A percentile compares a stretch with the other conserved stretches of the same genome.
phyloP scores from a whole-genome alignment of 2,329 filamentous ascomycete genomes.

The Colletotrichum plurivorum region DNA sequence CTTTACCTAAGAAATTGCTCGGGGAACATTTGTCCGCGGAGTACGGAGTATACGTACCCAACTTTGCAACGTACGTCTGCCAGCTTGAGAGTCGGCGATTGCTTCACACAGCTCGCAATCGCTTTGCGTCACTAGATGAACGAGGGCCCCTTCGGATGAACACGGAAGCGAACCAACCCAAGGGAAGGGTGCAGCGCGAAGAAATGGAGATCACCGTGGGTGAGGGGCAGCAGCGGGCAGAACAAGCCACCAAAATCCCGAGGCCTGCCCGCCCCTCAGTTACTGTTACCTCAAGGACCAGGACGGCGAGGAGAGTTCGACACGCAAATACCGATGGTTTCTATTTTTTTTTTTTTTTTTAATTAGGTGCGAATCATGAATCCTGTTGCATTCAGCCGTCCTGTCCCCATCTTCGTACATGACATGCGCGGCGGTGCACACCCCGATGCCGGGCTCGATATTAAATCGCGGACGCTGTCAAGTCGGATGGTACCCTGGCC shows the following conservation, averaged over 20 bases:
- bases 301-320: not conserved
- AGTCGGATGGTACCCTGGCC: constrained; percentile 23
- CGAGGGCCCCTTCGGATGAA: not conserved
- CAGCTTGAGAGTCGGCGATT: not conserved
- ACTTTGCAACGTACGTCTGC: too few species aligned
- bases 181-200: not conserved
- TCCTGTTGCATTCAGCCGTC: constrained; percentile 6
- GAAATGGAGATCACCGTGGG: not conserved
- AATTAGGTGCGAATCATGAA: constrained; percentile 7
- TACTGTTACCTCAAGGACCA: not conserved
- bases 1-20: constrained; percentile 14
- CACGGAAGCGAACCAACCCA: not conserved
- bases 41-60: not conserved
- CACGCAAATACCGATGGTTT: constrained; percentile 11
- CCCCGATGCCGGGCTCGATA: constrained; percentile 23
- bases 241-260: not conserved
- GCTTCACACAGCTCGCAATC: not conserved
- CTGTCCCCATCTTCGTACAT: constrained; percentile 17
- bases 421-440: constrained; percentile 31
- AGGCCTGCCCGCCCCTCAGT: not conserved
- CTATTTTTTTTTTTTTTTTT: not conserved
- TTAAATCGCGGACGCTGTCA: constrained; percentile 15
- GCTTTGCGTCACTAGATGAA: too few species aligned
- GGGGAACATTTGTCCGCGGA: not conserved
- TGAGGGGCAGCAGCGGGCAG: not conserved